phyloP scores from a whole-genome alignment of 805 yeast genomes.

The Candida patagonica region DNA sequence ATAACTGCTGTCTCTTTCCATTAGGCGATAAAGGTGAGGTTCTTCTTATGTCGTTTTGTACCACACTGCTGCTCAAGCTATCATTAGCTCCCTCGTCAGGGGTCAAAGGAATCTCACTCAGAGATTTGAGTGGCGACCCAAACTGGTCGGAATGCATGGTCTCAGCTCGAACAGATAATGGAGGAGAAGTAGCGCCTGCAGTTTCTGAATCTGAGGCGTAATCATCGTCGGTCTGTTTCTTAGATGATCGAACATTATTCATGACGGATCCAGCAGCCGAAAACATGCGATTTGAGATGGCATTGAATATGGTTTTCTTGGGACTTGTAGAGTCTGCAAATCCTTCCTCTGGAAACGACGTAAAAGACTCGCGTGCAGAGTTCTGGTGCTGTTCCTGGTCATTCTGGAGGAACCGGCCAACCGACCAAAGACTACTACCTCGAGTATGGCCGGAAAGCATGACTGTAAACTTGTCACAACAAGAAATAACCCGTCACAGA shows the following conservation, averaged over 20 bases:
- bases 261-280: conserved; percentile 20
- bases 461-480: too few species aligned
- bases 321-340: conserved; percentile 15
- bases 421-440: not conserved
- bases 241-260: conserved; percentile 12
- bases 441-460: not conserved
- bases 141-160: too few species aligned
- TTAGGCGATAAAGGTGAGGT: too few species aligned
- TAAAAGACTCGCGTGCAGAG: conserved; percentile 5
- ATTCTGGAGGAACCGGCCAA: not conserved
- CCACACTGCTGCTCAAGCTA: not conserved
- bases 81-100: not conserved
- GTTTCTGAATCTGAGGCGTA: not conserved
- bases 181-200: too few species aligned
- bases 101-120: too few species aligned
- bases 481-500: too few species aligned
- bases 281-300: conserved; percentile 17
- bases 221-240: not conserved
- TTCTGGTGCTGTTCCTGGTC: too few species aligned
- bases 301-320: conserved; percentile 12
- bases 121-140: too few species aligned
- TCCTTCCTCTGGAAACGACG: conserved; percentile 18
- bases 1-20: conserved; percentile 5
- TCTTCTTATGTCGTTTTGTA: not conserved
- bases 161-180: too few species aligned